These are phyloP conservation scores for Fusarium nygamai DNA, from an alignment of 2,329 filamentous ascomycete species.

Conservation along the genomic window DNA sequence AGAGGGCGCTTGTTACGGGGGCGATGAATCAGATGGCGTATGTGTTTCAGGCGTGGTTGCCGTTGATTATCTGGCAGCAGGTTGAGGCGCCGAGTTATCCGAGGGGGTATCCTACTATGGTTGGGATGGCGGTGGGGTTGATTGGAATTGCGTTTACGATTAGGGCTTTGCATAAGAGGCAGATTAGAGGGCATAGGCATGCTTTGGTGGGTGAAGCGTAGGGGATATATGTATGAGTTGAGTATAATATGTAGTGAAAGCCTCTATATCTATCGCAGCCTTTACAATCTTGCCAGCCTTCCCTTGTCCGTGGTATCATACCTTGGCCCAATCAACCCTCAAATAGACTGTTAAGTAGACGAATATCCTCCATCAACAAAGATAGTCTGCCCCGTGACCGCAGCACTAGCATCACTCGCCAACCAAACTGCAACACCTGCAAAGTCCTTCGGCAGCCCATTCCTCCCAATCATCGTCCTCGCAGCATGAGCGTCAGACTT, in stretches of 20 bases:
- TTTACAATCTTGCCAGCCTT: background rate
- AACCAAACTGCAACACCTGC: conserved; percentile 45
- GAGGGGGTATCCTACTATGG: conserved; percentile 68
- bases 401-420: conserved; percentile 45
- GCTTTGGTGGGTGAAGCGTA: background rate
- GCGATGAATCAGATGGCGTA: conserved; percentile 79
- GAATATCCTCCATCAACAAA: conserved; percentile 51
- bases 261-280: background rate
- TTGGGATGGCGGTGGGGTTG: conserved; percentile 58
- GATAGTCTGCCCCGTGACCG: conserved; percentile 48
- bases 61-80: conserved; percentile 73
- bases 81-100: conserved; percentile 69
- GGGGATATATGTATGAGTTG: background rate
- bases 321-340: fast-evolving
- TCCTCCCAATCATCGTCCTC: conserved; percentile 46
- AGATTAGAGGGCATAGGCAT: background rate
- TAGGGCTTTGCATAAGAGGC: conserved; percentile 39
- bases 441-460: conserved; percentile 47
- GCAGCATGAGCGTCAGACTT: conserved; percentile 39
- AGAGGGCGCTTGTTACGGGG: conserved; percentile 72
- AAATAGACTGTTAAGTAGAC: background rate
- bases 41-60: conserved; percentile 76
- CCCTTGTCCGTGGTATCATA: background rate
- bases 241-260: background rate
- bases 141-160: conserved; percentile 62